Evolutionary conservation across 331 rosid genomes (phyloP).

Genomic region (Quercus lobata): DNA sequence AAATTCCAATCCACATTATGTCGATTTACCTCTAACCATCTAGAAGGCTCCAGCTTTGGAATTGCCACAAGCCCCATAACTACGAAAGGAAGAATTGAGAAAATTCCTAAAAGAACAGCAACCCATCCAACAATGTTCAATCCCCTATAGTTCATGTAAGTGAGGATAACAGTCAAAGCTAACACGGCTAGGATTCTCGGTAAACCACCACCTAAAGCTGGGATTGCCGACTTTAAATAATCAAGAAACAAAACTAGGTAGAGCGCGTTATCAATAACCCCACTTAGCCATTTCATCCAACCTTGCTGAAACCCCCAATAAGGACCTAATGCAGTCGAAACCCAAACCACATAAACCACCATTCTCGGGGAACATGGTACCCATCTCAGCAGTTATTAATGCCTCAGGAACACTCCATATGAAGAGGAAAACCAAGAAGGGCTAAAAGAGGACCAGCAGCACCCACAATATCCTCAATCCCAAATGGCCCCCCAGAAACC

Average conservation of each 20-base stretch:
- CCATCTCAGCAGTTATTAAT: slow-evolving; percentile 89
- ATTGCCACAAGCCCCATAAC: slow-evolving; percentile 69
- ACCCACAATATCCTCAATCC: slow-evolving; percentile 71
- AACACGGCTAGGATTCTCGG: slow-evolving; percentile 56
- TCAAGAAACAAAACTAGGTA: slow-evolving; percentile 86
- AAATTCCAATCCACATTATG: slow-evolving; percentile 68
- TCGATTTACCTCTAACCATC: slow-evolving; percentile 59
- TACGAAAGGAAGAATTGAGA: slow-evolving; percentile 70
- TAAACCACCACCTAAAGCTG: slow-evolving; percentile 57
- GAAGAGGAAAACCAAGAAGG: slow-evolving; percentile 72
- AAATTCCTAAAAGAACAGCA: slow-evolving; percentile 58
- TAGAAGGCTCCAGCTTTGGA: slow-evolving; percentile 56
- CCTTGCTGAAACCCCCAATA: slow-evolving; percentile 96
- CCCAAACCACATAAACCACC: slow-evolving; percentile 93
- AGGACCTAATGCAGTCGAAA: slow-evolving; percentile 82
- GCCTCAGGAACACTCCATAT: slow-evolving; percentile 97
- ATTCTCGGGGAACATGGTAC: slow-evolving; percentile 94
- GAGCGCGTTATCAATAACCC: slow-evolving; percentile 84
- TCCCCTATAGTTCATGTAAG: slow-evolving; percentile 77
- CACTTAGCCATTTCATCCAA: slow-evolving; percentile 97
- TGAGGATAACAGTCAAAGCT: slow-evolving; percentile 66
- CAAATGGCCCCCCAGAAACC: slow-evolving; percentile 96
- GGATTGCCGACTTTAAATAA: slow-evolving; percentile 67
- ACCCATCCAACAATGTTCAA: slow-evolving; percentile 69
- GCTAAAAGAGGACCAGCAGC: slow-evolving; percentile 95